Evolutionary conservation across 208 protist species (phyloP), one percentile per base, ranked within the genome.

Genomic region (Trypanosoma mega): DNA sequence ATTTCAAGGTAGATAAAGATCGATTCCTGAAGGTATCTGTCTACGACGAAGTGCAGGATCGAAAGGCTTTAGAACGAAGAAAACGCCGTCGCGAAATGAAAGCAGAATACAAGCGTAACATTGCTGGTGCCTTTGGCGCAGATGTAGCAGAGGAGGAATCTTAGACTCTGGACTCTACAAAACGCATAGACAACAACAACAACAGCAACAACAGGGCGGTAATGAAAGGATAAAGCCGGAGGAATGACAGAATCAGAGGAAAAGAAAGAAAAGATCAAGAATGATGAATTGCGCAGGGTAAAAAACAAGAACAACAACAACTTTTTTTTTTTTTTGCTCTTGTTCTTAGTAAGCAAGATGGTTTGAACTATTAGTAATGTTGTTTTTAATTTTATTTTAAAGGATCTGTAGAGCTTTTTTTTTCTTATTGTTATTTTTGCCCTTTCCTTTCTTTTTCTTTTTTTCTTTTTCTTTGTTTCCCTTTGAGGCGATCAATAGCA

Each of bases 11-110:
- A 21, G 71, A 75, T 29, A 90, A 90, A 26, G 75, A 85, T 44
- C 68, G 79, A 16, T 65, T 77, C 5, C 71, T 94, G n/a, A 72
- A 78, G 14, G 80, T 94, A 1, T 76, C 82, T 0, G 88, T 94
- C 39, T 94, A 92, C 64, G 84, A 94, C 49, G 84, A 92, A 68
- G 68, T 73, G 5, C 18, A 80, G 39, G 88, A 94, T 50, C 85
- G 80, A 37, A 85, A 72, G 50, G 84, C 84, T 14, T 62, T 94
- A 9, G 82, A 94, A 41, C 63, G 84, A 45, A 63, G 80, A 33
- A 94, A 94, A 62, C 76, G 88, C 20, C 80, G 81, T 47, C 72
- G 88, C 1, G 88, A 92, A 33, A 74, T 84, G 49, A 81, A 88
- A 53, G 74, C 71, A 0, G 84, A 91, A 59, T 94, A 92, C 65